phyloP scores from a whole-genome alignment of 768 basidiomycete genomes.

The Nidularia pulvinata region DNA sequence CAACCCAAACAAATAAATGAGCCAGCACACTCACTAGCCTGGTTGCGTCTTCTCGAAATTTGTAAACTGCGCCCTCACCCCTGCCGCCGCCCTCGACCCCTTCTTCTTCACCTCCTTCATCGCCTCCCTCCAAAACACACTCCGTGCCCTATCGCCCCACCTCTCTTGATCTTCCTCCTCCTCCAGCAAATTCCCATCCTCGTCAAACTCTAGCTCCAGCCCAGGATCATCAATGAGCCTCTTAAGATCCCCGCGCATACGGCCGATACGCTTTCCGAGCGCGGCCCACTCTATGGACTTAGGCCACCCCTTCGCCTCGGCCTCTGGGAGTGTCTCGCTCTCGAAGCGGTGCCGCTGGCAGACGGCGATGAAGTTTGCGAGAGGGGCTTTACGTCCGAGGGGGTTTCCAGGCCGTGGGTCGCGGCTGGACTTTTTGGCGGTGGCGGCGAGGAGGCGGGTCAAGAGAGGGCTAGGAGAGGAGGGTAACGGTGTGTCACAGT shows the following conservation, averaged over 20 bases:
- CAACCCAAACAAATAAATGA: not conserved
- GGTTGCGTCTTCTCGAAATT: conserved; percentile 84
- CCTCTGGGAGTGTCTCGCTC: conserved; percentile 69
- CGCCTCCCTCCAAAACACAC: conserved; percentile 71
- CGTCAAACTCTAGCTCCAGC: conserved; percentile 14
- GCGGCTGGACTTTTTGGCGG: conserved; percentile 49
- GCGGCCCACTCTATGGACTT: conserved; percentile 63
- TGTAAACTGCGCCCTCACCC: conserved; percentile 74
- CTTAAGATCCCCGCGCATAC: conserved; percentile 44
- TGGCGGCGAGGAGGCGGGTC: conserved; percentile 46
- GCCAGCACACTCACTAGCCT: conserved; percentile 71
- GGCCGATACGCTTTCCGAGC: conserved; percentile 52
- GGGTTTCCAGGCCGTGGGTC: conserved; percentile 73
- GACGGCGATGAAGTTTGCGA: conserved; percentile 60
- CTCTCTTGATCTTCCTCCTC: conserved; percentile 3
- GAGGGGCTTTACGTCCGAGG: conserved; percentile 54
- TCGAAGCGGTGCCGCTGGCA: conserved; percentile 86
- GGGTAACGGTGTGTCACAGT: conserved; percentile 76
- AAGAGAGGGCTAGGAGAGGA: conserved; percentile 59
- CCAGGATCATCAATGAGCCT: conserved; percentile 50
- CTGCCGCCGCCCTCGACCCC: conserved; percentile 64
- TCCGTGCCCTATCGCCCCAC: conserved; percentile 30
- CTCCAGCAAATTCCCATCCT: conserved; percentile 19
- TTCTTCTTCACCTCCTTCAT: conserved; percentile 61
- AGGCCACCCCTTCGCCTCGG: conserved; percentile 75